Percentiles rank a stretch among this genome's conserved stretches.
These are phyloP conservation scores for Ophiocordyceps unilateralis DNA, from an alignment of 2,329 filamentous ascomycete genomes.

Conservation along the genomic window DNA sequence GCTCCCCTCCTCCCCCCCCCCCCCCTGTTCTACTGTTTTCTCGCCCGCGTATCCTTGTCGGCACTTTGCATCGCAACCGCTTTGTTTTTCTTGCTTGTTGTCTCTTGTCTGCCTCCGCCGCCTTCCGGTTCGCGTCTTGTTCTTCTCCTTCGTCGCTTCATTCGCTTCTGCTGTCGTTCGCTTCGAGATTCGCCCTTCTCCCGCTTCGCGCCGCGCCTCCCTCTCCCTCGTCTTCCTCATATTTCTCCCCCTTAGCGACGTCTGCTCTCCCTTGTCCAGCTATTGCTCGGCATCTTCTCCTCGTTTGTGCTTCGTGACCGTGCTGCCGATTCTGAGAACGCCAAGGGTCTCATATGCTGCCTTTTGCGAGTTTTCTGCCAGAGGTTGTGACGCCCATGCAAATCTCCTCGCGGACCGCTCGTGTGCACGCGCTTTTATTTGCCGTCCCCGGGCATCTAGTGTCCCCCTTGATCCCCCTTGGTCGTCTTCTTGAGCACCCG, in stretches of 20 bases:
- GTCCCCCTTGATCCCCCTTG: background rate
- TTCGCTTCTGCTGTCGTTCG: background rate
- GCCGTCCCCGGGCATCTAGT: background rate
- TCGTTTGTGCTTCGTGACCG: slow-evolving; percentile 1
- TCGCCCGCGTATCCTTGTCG: slow-evolving; percentile 1
- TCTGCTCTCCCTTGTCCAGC: background rate
- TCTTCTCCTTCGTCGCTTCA: background rate
- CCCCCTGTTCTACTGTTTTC: slow-evolving; percentile 1
- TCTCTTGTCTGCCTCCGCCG: background rate
- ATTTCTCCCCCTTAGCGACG: background rate
- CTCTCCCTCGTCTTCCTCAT: background rate
- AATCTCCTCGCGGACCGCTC: background rate
- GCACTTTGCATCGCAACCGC: slow-evolving; percentile 1
- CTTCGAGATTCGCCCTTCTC: background rate
- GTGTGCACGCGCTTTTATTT: background rate
- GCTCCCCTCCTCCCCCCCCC: background rate
- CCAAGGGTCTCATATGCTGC: background rate
- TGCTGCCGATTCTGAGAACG: background rate
- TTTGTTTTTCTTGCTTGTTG: slow-evolving; percentile 1
- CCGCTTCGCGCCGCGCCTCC: background rate
- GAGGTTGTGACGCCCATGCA: background rate
- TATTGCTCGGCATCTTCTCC: background rate
- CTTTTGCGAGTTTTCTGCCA: background rate
- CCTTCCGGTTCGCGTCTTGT: background rate
- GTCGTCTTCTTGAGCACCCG: background rate